Percentiles rank a stretch among this genome's conserved stretches.
Evolutionary conservation across 1,139 yeast genomes (phyloP).

Genomic region (Saccharomyces pastorianus): DNA sequence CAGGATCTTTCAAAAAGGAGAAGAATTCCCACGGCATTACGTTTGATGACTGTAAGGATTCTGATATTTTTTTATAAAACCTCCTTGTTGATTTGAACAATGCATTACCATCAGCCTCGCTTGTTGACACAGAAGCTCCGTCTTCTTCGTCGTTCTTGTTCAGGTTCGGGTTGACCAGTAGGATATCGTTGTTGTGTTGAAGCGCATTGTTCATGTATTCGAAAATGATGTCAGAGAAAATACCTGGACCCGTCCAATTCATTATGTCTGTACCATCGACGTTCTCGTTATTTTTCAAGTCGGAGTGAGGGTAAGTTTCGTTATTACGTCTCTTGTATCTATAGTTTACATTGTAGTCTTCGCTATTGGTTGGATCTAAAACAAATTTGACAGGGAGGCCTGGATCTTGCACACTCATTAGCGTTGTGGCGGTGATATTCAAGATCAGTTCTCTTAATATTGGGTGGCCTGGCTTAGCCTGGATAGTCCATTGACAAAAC

Average conservation of each 20-base stretch:
- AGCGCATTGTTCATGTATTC: constrained; percentile 57
- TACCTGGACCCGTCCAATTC: constrained; percentile 98
- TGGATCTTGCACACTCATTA: constrained; percentile 31
- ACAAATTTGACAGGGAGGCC: constrained; percentile 20
- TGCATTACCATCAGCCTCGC: constrained; percentile 27
- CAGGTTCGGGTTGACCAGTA: constrained; percentile 28
- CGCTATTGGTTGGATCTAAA: constrained; percentile 11
- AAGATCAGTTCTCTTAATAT: constrained; percentile 74
- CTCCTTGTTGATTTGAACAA: constrained; percentile 26
- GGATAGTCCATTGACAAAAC: constrained; percentile 77
- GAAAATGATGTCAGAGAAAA: constrained; percentile 85
- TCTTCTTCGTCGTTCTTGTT: constrained; percentile 1
- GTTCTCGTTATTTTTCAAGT: constrained; percentile 34
- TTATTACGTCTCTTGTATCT: constrained; percentile 21
- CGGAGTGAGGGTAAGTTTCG: constrained; percentile 21
- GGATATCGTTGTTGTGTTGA: constrained; percentile 35
- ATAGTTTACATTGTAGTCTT: constrained; percentile 27
- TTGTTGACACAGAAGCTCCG: constrained; percentile 11
- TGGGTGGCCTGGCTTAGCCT: constrained; percentile 85
- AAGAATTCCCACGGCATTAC: constrained; percentile 48
- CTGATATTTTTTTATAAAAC: constrained; percentile 21
- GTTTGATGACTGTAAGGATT: constrained; percentile 15
- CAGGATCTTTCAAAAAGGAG: constrained; percentile 53
- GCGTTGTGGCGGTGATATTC: constrained; percentile 68
- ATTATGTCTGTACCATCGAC: constrained; percentile 70